These are phyloP conservation scores for Lotus japonicus DNA, from an alignment of 306 rosid species.

Conservation along the genomic window DNA sequence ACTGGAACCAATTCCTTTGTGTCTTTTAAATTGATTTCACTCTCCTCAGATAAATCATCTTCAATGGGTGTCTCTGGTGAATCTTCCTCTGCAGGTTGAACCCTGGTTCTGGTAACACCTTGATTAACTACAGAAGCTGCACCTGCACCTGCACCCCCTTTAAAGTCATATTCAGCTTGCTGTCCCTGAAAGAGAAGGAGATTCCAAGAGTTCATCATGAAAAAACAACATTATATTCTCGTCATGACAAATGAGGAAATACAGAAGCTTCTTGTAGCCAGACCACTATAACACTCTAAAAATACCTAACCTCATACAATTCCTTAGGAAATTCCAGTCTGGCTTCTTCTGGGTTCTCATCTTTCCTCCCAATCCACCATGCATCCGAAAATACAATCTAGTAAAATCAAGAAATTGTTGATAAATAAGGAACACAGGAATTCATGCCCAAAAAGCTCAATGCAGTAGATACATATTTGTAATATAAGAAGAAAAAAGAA, in stretches of 20 bases:
- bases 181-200: constrained; percentile 46
- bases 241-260: background rate
- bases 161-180: constrained; percentile 53
- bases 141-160: constrained; percentile 66
- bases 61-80: constrained; percentile 39
- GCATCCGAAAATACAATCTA: constrained; percentile 91
- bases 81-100: constrained; percentile 27
- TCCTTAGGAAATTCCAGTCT: constrained; percentile 76
- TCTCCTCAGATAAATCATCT: constrained; percentile 41
- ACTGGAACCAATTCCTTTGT: constrained; percentile 39
- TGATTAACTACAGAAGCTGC: constrained; percentile 42
- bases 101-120: constrained; percentile 32
- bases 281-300: background rate
- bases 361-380: constrained; percentile 92
- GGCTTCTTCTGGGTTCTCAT: constrained; percentile 74
- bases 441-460: background rate
- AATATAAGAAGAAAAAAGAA: background rate
- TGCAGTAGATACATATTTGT: constrained; percentile 6
- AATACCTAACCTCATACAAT: constrained; percentile 42
- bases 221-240: background rate
- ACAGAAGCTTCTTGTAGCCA: constrained; percentile 15
- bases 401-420: constrained; percentile 15
- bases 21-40: constrained; percentile 38
- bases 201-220: constrained; percentile 2
- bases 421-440: constrained; percentile 6